Base-by-base conservation (phyloP, 2,329 filamentous ascomycete genomes). In the Neopestalotiopsis sp. region DNA sequence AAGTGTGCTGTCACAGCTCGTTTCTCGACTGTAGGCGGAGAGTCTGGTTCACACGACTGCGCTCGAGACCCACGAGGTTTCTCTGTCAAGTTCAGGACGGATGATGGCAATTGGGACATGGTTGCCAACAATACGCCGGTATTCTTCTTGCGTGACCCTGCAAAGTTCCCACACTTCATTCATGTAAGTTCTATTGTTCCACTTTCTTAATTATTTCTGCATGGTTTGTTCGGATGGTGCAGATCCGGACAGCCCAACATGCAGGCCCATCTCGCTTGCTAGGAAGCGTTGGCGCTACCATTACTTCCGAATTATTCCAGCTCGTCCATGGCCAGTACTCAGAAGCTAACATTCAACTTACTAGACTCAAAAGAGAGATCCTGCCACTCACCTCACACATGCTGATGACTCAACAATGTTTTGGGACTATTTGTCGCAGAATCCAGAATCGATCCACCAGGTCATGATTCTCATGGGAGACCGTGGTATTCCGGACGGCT, bases 91-190 rank as follows among this genome's bases (percentile, higher is more conserved):
- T 91, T 93, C 81, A 88, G 91, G 68, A 93, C 91, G 0, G 86
- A 90, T 7, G 88, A 93, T 75, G 91, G 91, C 63, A 93, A 92
- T 76, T 92, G 88, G 87, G 91, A 94, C 77, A 89, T 90, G 85
- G 91, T 93, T 32, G 90, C 88, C 78, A 93, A 92, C 82, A 94
- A 94, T 81, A 94, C 91, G 0, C 92, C 92, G 1, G 85, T 94
- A 34, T 94, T 94, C 85, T 94, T 94, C 84, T 75, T 94, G 34
- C 86, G 92, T 58, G 92, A 94, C 73, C 90, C 92, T 2, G 86
- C 87, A 75, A 93, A 94, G 78, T 94, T 93, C 81, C 91, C 91
- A 42, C 82, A 90, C 76, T 91, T 94, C 80, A 93, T 93, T 71
- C 91, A 93, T 82, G 34, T 38, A 38, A 38, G 34, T 38, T 10